These are phyloP conservation scores for Aspergillus puulaauensis DNA, from an alignment of 2,329 filamentous ascomycete genomes.

Conservation along the genomic window DNA sequence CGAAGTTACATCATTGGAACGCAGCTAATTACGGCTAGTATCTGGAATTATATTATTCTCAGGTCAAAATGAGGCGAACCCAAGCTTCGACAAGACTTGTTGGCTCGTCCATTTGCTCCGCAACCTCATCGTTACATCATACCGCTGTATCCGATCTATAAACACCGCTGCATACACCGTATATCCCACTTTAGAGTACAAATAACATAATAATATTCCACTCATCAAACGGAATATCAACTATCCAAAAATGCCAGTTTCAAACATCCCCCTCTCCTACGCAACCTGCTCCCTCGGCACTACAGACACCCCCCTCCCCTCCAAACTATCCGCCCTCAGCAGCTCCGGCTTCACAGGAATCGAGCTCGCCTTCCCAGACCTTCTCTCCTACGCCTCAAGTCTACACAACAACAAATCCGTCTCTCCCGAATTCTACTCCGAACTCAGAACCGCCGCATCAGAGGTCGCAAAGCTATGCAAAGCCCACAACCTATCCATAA, in stretches of 20 bases:
- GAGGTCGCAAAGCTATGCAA: constrained; percentile 57
- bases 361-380: constrained; percentile 73
- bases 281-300: constrained; percentile 46
- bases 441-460: constrained; percentile 55
- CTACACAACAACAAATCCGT: constrained; percentile 53
- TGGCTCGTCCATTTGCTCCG: background rate
- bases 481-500: constrained; percentile 57
- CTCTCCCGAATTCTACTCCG: constrained; percentile 58
- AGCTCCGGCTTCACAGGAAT: constrained; percentile 59
- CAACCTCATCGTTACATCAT: constrained; percentile 18
- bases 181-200: too few species aligned
- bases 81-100: constrained; percentile 1
- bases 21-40: background rate
- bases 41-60: background rate
- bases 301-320: constrained; percentile 34
- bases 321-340: constrained; percentile 41
- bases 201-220: background rate
- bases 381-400: constrained; percentile 61
- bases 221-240: background rate
- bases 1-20: background rate
- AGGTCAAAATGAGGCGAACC: background rate
- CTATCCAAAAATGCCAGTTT: background rate
- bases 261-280: constrained; percentile 37
- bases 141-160: background rate
- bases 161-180: background rate